Conservation (phyloP, 169 alveolate species). For the Amoebophrya sp. region DNA sequence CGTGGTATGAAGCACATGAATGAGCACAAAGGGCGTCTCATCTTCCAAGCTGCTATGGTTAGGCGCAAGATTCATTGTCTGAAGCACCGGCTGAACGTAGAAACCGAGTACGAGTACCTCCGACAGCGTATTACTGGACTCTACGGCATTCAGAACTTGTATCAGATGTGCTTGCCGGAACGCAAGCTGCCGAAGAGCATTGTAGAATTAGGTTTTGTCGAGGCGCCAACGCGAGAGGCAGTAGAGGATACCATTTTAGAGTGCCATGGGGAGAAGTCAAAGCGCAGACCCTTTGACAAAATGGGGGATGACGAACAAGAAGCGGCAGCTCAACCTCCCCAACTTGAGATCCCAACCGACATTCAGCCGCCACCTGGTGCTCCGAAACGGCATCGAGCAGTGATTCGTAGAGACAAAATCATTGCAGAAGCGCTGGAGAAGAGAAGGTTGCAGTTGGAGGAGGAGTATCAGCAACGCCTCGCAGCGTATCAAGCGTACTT, state of each 20-base stretch:
- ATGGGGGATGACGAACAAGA: background rate
- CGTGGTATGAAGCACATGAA: background rate
- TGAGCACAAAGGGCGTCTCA: conserved; percentile 14
- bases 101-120: background rate
- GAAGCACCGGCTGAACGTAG: background rate
- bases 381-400: background rate
- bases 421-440: background rate
- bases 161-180: background rate
- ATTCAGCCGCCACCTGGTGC: conserved; percentile 10
- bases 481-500: too few relatives aligned
- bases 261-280: conserved; percentile 24
- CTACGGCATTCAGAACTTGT: background rate
- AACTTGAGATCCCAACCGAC: background rate
- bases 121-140: background rate
- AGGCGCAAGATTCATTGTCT: conserved; percentile 2
- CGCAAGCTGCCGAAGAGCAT: background rate
- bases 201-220: background rate
- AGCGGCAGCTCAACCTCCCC: background rate
- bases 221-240: background rate
- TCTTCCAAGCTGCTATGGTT: background rate
- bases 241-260: background rate
- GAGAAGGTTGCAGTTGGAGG: background rate
- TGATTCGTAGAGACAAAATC: background rate
- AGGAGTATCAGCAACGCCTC: background rate
- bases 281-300: background rate